Base-by-base conservation (phyloP, 257 asterid genomes). In the Solanum rostratum region DNA sequence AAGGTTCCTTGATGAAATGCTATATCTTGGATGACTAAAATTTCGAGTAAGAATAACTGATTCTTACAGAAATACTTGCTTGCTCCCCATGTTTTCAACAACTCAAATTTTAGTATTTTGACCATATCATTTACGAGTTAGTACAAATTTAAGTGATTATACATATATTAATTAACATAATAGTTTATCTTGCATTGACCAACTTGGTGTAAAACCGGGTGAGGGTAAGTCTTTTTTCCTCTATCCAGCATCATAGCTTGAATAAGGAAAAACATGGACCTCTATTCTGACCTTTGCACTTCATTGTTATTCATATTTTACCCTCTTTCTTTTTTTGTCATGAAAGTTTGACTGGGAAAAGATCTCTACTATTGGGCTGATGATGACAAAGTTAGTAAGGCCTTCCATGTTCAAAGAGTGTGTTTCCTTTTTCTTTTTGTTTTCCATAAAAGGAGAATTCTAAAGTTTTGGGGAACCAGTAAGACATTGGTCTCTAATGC, bases 1-100 rank as follows among this genome's bases (percentile, higher is more conserved):
- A 59, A 59, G 68, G 68, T 84, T 84, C 24, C 85, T 87, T 16
- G 81, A 83, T 71, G 87, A 87, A 13, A 84, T 33, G 29, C 50
- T 84, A 45, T 18, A 20, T 15, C 18, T 41, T 15, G 49, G 37
- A 33, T 49, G 80, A 20, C 33, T 68, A 15, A 49, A 50, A 8
- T 60, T 83, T 81, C 87, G 89, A 6, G 86, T 87, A 84, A 84
- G 87, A 37, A 46, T 15, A 41, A 43, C 12, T 2, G 80, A 11
- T 43, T 20, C 54, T 24, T 71, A 41, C 43, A 6, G 15, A 18
- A 68, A 18, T 68, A 68, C 76, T 39, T 68, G 4, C 49, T 14
- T 14, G 39, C 3, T 66, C 49, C 12, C 46, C 0, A n/a, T 66
- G 76, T 33, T 66, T 4, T 33, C 2, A 68, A 68, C 22, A 33